Evolutionary conservation across 768 basidiomycete species (phyloP).

Genomic region (Clavulina sp.): DNA sequence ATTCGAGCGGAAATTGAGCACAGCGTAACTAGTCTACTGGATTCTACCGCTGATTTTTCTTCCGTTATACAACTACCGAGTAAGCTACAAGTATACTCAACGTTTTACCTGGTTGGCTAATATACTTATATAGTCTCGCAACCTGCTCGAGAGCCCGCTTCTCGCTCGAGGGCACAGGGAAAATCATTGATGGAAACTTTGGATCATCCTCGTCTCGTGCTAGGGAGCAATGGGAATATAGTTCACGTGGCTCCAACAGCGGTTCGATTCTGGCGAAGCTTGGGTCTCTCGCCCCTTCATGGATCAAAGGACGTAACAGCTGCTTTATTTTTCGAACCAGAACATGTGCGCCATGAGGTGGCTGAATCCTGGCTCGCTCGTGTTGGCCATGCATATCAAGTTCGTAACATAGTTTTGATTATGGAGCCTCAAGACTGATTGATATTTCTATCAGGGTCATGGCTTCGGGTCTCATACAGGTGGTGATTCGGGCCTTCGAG

Average conservation of each 20-base stretch:
- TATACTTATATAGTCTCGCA: conserved; percentile 1
- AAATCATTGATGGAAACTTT: too few species aligned
- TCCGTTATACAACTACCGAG: conserved; percentile 25
- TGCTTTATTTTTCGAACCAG: conserved; percentile 53
- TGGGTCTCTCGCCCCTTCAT: conserved; percentile 50
- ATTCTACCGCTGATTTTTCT: neutral
- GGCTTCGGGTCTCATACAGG: conserved; percentile 39
- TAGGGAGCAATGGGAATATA: conserved; percentile 49
- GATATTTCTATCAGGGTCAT: conserved; percentile 29
- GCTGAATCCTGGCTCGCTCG: conserved; percentile 44
- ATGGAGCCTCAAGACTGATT: conserved; percentile 1
- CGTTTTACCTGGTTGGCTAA: neutral
- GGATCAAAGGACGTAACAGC: conserved; percentile 55
- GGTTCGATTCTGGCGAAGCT: conserved; percentile 71
- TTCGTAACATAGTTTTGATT: conserved; percentile 27
- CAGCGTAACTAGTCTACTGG: conserved; percentile 1
- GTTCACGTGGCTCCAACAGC: conserved; percentile 56
- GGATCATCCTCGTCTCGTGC: conserved; percentile 40
- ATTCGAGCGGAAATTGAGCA: conserved; percentile 1
- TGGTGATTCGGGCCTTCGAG: conserved; percentile 33
- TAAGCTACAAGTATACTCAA: conserved; percentile 18
- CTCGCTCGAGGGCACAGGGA: too few species aligned
- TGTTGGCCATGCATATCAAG: conserved; percentile 37
- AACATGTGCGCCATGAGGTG: conserved; percentile 29
- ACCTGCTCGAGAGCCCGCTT: conserved; percentile 3